Base-by-base conservation (phyloP, 176 grass and related monocot species). In the Oryza meyeriana region DNA sequence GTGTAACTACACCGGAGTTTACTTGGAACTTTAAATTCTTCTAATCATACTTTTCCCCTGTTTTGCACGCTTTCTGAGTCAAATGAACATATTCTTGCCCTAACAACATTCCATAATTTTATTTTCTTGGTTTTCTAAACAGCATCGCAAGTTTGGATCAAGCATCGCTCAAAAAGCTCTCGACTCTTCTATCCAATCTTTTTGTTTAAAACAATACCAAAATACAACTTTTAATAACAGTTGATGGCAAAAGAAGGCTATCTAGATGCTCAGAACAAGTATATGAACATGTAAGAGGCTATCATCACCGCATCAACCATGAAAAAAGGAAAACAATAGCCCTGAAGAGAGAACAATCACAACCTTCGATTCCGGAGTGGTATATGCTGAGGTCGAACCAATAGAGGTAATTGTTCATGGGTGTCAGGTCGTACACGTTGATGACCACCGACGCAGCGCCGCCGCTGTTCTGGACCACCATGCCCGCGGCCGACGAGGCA, bases 351-450 rank as follows among this genome's bases (percentile, higher is more conserved):
- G 4, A 4, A 24, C 28, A n/a, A 38, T 3, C 28, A 9, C 4
- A 32, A 94, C 92, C 92, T 94, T 94, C 87, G 81, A 94, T 87
- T 42, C 92, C 89, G 67, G 92, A 94, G 78, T 91, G 92, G 81
- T 91, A 94, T 58, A 94, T 34, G 10, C 92, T 89, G 44, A 94
- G 87, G 86, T 89, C 92, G 66, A 91, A 58, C 86, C 87, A 89
- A 48, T 94, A 94, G 45, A 94, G 87, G 55, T 94, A 94, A 4
- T 89, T 85, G 78, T 94, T 94, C 32, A 87, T 81, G 69, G 89
- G 92, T 32, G 89, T 87, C 30, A 94, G 75, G 85, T 94, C 89
- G 84, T 94, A 94, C 32, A 94, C 89, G 74, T 94, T 91, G 81
- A 94, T 71, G 57, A 90, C 61, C 69, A 94, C 81, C 76, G 70